These are phyloP conservation scores for Neofusicoccum sp. DNA, from an alignment of 2,329 filamentous ascomycete species.

Conservation along the genomic window DNA sequence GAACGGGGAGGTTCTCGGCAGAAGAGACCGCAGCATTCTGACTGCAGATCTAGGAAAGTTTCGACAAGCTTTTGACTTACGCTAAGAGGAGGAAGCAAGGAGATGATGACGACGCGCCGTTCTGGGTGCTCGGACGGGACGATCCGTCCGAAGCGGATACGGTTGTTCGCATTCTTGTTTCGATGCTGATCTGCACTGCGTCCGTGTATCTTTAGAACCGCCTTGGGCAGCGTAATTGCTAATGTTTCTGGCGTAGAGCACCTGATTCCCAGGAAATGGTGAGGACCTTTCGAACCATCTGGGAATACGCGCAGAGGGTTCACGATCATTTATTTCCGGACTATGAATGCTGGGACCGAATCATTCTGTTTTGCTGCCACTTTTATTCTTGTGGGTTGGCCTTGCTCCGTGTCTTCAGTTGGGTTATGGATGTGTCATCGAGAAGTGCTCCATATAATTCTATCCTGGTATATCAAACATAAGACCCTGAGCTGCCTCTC, in stretches of 20 bases:
- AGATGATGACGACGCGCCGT: conserved; percentile 40
- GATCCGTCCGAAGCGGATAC: conserved; percentile 61
- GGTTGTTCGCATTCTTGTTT: conserved; percentile 62
- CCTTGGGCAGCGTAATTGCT: neutral
- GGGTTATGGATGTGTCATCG: neutral
- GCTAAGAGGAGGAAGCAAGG: conserved; percentile 36
- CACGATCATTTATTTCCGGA: conserved; percentile 61
- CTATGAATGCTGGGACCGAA: conserved; percentile 48
- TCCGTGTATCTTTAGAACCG: conserved; percentile 41
- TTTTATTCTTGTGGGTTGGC: no score
- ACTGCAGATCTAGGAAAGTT: conserved; percentile 57
- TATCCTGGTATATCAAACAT: conserved; percentile 13
- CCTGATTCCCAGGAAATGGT: conserved; percentile 53
- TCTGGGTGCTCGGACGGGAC: conserved; percentile 60
- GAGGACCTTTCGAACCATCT: conserved; percentile 49
- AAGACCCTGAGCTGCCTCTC: conserved; percentile 7
- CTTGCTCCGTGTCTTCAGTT: no score
- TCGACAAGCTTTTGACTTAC: conserved; percentile 49
- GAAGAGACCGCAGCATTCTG: conserved; percentile 54
- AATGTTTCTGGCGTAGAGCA: conserved; percentile 18
- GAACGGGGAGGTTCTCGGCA: conserved; percentile 53
- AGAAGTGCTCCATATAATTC: neutral
- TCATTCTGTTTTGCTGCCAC: neutral
- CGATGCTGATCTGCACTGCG: conserved; percentile 56
- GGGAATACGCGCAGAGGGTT: conserved; percentile 61